Conservation (phyloP, 768 basidiomycete genomes). For the Cystobasidium onofrii region DNA sequence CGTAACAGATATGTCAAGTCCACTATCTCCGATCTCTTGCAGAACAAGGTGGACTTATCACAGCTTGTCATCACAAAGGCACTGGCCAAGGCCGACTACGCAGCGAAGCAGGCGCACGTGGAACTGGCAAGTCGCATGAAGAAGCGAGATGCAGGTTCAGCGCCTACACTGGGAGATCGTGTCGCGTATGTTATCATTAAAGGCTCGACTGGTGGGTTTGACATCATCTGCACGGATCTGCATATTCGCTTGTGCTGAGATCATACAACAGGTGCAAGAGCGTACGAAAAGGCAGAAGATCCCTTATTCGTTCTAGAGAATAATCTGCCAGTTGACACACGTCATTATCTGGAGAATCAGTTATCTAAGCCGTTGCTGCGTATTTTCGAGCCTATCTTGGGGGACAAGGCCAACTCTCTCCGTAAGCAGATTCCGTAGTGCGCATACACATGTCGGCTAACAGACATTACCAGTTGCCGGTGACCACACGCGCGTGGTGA, state of each 20-base stretch:
- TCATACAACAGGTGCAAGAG: slow-evolving; percentile 68
- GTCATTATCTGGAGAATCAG: slow-evolving; percentile 96
- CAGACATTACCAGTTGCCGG: slow-evolving; percentile 76
- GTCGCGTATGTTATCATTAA: slow-evolving; percentile 99
- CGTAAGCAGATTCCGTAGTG: too few species aligned
- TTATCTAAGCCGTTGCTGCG: slow-evolving; percentile 92
- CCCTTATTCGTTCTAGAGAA: slow-evolving; percentile 95
- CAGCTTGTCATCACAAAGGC: slow-evolving; percentile 99
- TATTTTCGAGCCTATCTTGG: slow-evolving; percentile 95
- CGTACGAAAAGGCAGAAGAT: slow-evolving; percentile 97
- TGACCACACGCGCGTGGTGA: slow-evolving; percentile 88
- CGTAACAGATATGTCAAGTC: slow-evolving; percentile 84
- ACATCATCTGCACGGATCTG: background rate
- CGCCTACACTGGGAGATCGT: slow-evolving; percentile 93
- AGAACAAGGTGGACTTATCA: slow-evolving; percentile 97
- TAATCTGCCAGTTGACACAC: slow-evolving; percentile 94
- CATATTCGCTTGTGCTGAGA: background rate
- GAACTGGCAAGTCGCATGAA: slow-evolving; percentile 94
- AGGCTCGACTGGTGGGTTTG: slow-evolving; percentile 67
- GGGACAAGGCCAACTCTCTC: slow-evolving; percentile 76
- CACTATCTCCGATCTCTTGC: slow-evolving; percentile 82
- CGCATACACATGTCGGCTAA: too few species aligned
- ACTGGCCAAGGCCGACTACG: slow-evolving; percentile 86
- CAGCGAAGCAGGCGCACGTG: slow-evolving; percentile 90
- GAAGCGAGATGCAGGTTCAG: slow-evolving; percentile 92